Base-by-base conservation (phyloP, 2,329 filamentous ascomycete genomes). In the Clarireedia hainanense region DNA sequence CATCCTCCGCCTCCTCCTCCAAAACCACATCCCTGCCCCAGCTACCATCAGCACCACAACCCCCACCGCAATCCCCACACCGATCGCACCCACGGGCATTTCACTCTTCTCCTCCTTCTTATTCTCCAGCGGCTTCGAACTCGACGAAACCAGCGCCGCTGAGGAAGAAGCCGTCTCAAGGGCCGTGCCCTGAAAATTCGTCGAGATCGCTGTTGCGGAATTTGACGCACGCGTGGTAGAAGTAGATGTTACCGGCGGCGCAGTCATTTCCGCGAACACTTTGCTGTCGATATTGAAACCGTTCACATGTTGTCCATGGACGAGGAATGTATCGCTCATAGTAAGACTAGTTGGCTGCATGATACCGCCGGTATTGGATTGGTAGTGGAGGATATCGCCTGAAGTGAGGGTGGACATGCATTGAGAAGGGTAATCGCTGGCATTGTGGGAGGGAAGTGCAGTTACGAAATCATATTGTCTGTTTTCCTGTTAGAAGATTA, bases 241-340 rank as follows among this genome's bases (percentile, higher is more conserved):
- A 17, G 39, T 20, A 12, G 20, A 5, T 1, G n/a, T 17, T 15
- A 20, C 39, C 39, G 6, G 39, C 39, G 39, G 15, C 20, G 24
- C 26, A 1, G 37, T 49, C 46, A 55, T 55, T 17, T 46, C 34
- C 3, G 52, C 24, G 6, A 55, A 55, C 12, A 55, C 36, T 12
- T 24, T 20, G 45, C 24, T 46, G 5, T 50, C 46, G 26, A 55
- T 55, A n/a, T 55, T 55, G 34, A 47, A 55, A 24, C 46, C 52
- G 14, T 55, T 55, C 4, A 50, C 48, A 14, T 55, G 52, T 20
- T 55, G 45, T 26, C 52, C 52, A 27, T 55, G 46, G 3, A 55
- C 52, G 9, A 26, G 6, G 5, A 49, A 10, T 26, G 37, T 55
- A 30, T 34, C 37, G 37, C 52, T 36, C 4, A 50, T 24, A 4